Evolutionary conservation across 352 stramenopile species (phyloP), one percentile per base, ranked within the genome.

Genomic region (Phytophthora idaei): DNA sequence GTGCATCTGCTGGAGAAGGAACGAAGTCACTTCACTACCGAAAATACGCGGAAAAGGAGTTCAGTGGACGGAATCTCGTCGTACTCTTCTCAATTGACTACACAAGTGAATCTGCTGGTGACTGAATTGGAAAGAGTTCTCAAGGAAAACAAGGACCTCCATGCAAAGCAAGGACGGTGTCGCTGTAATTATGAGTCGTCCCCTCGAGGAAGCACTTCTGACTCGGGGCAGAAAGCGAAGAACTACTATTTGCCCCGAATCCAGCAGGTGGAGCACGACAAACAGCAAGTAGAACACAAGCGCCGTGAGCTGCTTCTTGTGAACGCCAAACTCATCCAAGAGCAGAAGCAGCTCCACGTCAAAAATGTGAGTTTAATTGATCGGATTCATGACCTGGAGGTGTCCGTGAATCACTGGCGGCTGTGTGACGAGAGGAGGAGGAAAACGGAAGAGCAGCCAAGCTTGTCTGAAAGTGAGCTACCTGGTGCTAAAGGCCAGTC

Each of bases 291-390:
- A 32, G 71, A 81, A n/a, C 60, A 75, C 15, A 92, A 88, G 46
- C 78, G 81, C 9, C 71, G 83, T n/a, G 83, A 89, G 36, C 59
- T 92, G 5, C 64, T 92, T 28, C 59, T 92, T 8, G 73, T 85
- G 14, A 92, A 92, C 29, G 76, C 83, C 5, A 89, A 89, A 47
- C 70, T 90, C 27, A 76, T 88, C 12, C 83, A 89, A 52, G 78
- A 88, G 10, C 83, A 89, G 11, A 83, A 85, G 44, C 79, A 88
- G 41, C 57, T 86, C 4, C 78, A 86, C 21, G 61, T 81, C 17
- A 76, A 72, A 60, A 83, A 78, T 25, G 57, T 39, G 0, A 42
- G 42, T 8, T 36, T 83, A 9, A 31, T 28, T 4, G 55, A 55
- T 28, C 65, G 88, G 31, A 46, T 89, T 4, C 62, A 74, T 21